Percentiles rank a stretch among this genome's conserved stretches.
These are phyloP conservation scores for Annulohypoxylon stygium DNA, from an alignment of 495 filamentous ascomycete genomes.

Conservation along the genomic window DNA sequence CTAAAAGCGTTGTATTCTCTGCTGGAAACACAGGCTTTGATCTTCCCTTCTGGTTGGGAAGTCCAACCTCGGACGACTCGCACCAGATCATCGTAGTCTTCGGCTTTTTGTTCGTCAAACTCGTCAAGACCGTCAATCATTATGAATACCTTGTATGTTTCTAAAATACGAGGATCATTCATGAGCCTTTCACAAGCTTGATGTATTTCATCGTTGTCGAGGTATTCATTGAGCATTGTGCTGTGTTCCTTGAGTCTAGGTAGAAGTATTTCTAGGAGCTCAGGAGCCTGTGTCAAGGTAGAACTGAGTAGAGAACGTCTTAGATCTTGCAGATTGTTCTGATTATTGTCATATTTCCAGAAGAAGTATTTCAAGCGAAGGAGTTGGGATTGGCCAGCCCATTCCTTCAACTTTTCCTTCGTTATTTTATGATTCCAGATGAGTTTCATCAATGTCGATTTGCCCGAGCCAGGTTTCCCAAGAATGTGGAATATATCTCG, in stretches of 20 bases:
- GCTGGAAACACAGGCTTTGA: conserved; percentile 28
- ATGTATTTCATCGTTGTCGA: neutral
- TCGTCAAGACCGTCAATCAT: conserved; percentile 28
- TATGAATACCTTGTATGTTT: conserved; percentile 12
- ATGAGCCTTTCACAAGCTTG: conserved; percentile 5
- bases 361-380: conserved; percentile 31
- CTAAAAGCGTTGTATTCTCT: conserved; percentile 21
- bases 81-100: conserved; percentile 17
- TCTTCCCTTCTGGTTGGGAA: conserved; percentile 4
- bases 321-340: conserved; percentile 7
- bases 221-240: neutral
- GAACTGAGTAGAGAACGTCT: conserved; percentile 13
- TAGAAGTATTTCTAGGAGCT: neutral
- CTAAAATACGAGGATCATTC: neutral
- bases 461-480: conserved; percentile 7
- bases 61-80: conserved; percentile 5
- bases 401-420: neutral
- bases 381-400: conserved; percentile 11
- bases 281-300: conserved; percentile 19
- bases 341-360: neutral
- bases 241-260: neutral
- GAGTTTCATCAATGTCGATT: conserved; percentile 23
- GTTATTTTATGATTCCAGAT: conserved; percentile 15
- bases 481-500: conserved; percentile 22
- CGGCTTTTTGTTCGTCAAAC: conserved; percentile 12